These are phyloP conservation scores for Xanthoceras sorbifolium DNA, from an alignment of 345 rosid species.

Conservation along the genomic window DNA sequence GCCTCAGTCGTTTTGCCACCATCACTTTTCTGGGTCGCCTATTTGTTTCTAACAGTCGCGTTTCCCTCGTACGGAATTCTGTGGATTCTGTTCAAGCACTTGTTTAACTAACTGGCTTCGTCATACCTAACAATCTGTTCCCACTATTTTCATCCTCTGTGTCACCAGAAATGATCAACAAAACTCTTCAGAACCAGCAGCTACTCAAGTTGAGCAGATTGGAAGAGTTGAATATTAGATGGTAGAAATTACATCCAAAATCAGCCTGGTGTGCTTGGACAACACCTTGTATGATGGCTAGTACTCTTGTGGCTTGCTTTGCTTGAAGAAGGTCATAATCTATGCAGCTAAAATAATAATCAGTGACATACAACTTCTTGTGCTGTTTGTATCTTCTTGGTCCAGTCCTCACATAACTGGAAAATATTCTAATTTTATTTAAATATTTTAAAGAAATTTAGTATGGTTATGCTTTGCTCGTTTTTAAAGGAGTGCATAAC, in stretches of 20 bases:
- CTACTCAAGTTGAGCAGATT: neutral
- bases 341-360: neutral
- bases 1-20: neutral
- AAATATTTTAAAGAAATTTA: no score
- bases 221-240: no score
- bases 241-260: neutral
- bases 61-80: neutral
- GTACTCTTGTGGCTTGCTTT: neutral
- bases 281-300: neutral
- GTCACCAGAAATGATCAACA: neutral
- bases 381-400: neutral
- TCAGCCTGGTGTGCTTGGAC: neutral
- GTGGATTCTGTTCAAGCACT: neutral
- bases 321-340: neutral
- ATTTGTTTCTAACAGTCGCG: neutral
- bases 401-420: neutral
- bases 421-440: neutral
- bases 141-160: neutral
- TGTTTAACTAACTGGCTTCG: neutral
- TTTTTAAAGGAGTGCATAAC: no score
- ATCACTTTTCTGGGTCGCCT: neutral
- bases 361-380: neutral
- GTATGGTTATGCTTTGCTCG: no score
- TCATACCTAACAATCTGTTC: neutral
- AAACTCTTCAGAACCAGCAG: neutral